Percentiles rank a stretch among this genome's conserved stretches.
Evolutionary conservation across 2,329 filamentous ascomycete genomes (phyloP).

Genomic region (Coniochaeta sp.): DNA sequence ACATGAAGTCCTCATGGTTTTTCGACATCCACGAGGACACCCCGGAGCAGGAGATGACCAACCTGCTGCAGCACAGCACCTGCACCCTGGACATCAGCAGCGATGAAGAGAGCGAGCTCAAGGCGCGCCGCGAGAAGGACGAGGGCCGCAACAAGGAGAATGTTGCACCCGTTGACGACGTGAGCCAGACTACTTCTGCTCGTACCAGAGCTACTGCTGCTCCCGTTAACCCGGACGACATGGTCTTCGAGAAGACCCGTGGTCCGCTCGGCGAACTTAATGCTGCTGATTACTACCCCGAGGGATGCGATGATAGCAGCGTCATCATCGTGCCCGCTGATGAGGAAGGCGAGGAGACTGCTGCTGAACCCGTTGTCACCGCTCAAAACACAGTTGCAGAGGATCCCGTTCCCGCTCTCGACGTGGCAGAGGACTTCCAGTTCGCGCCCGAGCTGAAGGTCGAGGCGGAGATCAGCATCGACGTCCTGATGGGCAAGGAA

Average conservation of each 20-base stretch:
- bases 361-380: background rate
- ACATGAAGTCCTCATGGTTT: constrained; percentile 65
- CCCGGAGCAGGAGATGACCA: constrained; percentile 82
- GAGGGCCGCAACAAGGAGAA: constrained; percentile 85
- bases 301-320: constrained; percentile 56
- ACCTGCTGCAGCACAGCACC: constrained; percentile 86
- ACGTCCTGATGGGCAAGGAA: constrained; percentile 30
- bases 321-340: constrained; percentile 58
- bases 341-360: constrained; percentile 29
- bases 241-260: constrained; percentile 58
- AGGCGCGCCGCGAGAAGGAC: constrained; percentile 41
- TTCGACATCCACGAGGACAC: constrained; percentile 95
- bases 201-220: constrained; percentile 17
- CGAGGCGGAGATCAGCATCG: constrained; percentile 20
- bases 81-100: constrained; percentile 82
- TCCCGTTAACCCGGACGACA: constrained; percentile 35
- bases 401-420: constrained; percentile 4
- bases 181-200: constrained; percentile 49
- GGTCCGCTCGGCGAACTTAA: constrained; percentile 61
- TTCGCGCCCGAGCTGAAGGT: constrained; percentile 19
- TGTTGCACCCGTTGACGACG: constrained; percentile 64
- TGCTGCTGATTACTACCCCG: constrained; percentile 59
- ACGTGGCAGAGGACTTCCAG: constrained; percentile 14
- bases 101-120: constrained; percentile 66
- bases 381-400: background rate